Evolutionary conservation across 2,329 filamentous ascomycete species (phyloP).

Genomic region (Tolypocladium tropicale): DNA sequence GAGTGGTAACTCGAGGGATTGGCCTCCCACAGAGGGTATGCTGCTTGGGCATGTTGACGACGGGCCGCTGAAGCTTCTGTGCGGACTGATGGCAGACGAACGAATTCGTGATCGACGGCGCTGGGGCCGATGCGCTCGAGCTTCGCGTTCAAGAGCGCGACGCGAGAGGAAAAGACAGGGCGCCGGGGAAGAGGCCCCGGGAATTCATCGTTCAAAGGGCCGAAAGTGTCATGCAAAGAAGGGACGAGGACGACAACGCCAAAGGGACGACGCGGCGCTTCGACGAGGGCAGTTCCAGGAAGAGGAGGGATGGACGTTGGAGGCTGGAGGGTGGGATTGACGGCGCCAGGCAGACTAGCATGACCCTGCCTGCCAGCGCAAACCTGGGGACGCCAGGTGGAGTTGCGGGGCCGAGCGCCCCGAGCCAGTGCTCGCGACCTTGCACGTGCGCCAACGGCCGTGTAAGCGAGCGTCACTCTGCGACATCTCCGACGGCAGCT

Average conservation of each 20-base stretch:
- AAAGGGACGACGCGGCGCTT: neutral
- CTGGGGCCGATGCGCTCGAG: neutral
- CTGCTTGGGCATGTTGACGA: slow-evolving; percentile 17
- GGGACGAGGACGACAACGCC: neutral
- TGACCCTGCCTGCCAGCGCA: no score
- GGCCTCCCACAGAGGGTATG: slow-evolving; percentile 33
- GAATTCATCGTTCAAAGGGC: neutral
- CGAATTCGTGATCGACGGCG: neutral
- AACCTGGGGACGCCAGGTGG: neutral
- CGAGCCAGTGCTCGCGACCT: neutral
- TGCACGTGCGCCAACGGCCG: neutral
- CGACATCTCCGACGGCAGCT: no score
- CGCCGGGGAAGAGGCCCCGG: neutral
- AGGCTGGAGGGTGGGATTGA: neutral
- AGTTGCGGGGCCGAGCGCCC: neutral
- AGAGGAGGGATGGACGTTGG: neutral
- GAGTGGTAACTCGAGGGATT: slow-evolving; percentile 39
- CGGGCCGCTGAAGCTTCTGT: neutral
- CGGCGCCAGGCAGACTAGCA: no score
- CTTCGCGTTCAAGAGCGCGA: neutral
- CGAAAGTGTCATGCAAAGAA: neutral
- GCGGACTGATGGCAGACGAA: neutral
- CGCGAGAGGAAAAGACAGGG: neutral
- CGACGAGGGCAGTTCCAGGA: neutral
- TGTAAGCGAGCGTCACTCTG: no score